Conservation (phyloP, 345 rosid species). For the Citrus sinensis region DVS_A1.0 CM039167.1:7166001-7166500, state of each 20-base stretch:
- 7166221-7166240: conserved; percentile 68
- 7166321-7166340: conserved; percentile 66
- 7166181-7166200: conserved; percentile 66
- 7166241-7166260: conserved; percentile 59
- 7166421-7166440: not conserved
- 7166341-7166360: conserved; percentile 47
- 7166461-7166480: too few species aligned
- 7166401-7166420: conserved; percentile 8
- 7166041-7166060: not conserved
- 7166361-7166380: conserved; percentile 33
- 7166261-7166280: conserved; percentile 52
- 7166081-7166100: not conserved
- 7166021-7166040: not conserved
- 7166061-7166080: not conserved
- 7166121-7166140: conserved; percentile 57
- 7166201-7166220: conserved; percentile 59
- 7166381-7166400: conserved; percentile 40
- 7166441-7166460: not conserved
- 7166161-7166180: conserved; percentile 58
- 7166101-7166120: not conserved
- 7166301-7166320: conserved; percentile 43
- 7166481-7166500: not conserved
- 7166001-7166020: too few species aligned
- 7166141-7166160: conserved; percentile 72
- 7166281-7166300: conserved; percentile 47